phyloP scores from a whole-genome alignment of 1,284 basidiomycete species.

The Austroboletus novae-zelandiae region DNA sequence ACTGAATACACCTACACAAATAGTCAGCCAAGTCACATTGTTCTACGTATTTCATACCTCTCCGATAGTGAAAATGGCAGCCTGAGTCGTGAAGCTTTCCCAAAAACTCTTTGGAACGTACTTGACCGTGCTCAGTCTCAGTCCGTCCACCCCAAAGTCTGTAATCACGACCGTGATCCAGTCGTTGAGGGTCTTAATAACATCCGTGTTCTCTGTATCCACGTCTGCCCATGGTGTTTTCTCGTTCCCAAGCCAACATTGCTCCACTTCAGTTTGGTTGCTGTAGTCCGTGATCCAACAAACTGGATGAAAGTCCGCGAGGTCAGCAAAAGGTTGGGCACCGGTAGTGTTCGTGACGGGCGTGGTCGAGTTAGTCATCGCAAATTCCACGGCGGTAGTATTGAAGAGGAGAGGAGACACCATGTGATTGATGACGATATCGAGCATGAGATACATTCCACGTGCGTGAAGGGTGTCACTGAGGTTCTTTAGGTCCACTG shows the following conservation, averaged over 20 bases:
- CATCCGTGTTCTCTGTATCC: slow-evolving; percentile 63
- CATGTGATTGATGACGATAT: slow-evolving; percentile 74
- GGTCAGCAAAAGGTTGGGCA: slow-evolving; percentile 36
- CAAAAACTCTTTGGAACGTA: slow-evolving; percentile 63
- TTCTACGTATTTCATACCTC: slow-evolving; percentile 48
- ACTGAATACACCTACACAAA: slow-evolving; percentile 37
- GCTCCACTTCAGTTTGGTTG: slow-evolving; percentile 67
- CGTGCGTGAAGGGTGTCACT: slow-evolving; percentile 60
- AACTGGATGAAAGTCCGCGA: slow-evolving; percentile 35
- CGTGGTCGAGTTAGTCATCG: slow-evolving; percentile 18
- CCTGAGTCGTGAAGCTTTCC: slow-evolving; percentile 57
- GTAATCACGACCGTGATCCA: slow-evolving; percentile 61
- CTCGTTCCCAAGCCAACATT: slow-evolving; percentile 75
- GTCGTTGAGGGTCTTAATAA: slow-evolving; percentile 50
- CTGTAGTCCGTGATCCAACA: slow-evolving; percentile 48
- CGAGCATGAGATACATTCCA: slow-evolving; percentile 78
- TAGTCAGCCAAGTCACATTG: background rate
- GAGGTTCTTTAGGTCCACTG: slow-evolving; percentile 62
- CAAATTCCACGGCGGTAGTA: slow-evolving; percentile 26
- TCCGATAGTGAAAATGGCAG: slow-evolving; percentile 75
- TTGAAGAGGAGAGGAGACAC: slow-evolving; percentile 38
- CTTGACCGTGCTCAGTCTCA: slow-evolving; percentile 52
- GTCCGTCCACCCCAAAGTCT: slow-evolving; percentile 59
- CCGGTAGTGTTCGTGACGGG: slow-evolving; percentile 38
- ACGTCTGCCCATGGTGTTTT: slow-evolving; percentile 65